A percentile compares a stretch with the other conserved stretches of the same genome.
phyloP scores from a whole-genome alignment of 2,329 filamentous ascomycete genomes.

The Diaporthe velutina region DNA sequence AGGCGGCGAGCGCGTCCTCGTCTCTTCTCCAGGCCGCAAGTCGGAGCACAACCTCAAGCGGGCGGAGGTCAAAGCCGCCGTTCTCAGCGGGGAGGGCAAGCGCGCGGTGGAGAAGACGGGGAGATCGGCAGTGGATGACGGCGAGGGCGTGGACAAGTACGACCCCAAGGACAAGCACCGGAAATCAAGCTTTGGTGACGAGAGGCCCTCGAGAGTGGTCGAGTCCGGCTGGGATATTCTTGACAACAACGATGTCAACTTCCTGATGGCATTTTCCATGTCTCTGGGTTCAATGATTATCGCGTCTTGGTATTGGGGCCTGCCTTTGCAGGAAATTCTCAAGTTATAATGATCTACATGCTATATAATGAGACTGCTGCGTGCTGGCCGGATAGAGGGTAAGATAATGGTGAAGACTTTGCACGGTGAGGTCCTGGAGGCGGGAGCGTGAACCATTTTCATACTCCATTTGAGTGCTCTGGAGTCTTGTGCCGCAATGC shows the following conservation, averaged over 20 bases:
- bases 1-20: constrained; percentile 63
- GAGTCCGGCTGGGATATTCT: constrained; percentile 80
- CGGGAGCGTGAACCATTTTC: not conserved
- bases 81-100: constrained; percentile 59
- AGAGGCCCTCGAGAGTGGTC: constrained; percentile 71
- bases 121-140: constrained; percentile 47
- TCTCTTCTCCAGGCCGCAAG: constrained; percentile 48
- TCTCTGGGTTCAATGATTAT: constrained; percentile 81
- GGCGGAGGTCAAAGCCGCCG: constrained; percentile 55
- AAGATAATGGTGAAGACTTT: not conserved
- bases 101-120: constrained; percentile 55
- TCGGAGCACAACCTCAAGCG: constrained; percentile 50
- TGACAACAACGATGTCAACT: constrained; percentile 96
- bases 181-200: constrained; percentile 65
- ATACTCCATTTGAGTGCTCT: not conserved
- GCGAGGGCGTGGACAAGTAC: constrained; percentile 56
- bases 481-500: not conserved
- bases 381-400: not conserved
- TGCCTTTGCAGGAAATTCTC: constrained; percentile 62
- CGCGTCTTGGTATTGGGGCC: constrained; percentile 71
- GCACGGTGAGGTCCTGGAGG: not conserved
- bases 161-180: constrained; percentile 64
- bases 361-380: not conserved
- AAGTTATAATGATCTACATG: constrained; percentile 44
- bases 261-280: constrained; percentile 88